Base-by-base conservation (phyloP, 1,284 basidiomycete genomes). In the Stygiomarasmius scandens region DNA sequence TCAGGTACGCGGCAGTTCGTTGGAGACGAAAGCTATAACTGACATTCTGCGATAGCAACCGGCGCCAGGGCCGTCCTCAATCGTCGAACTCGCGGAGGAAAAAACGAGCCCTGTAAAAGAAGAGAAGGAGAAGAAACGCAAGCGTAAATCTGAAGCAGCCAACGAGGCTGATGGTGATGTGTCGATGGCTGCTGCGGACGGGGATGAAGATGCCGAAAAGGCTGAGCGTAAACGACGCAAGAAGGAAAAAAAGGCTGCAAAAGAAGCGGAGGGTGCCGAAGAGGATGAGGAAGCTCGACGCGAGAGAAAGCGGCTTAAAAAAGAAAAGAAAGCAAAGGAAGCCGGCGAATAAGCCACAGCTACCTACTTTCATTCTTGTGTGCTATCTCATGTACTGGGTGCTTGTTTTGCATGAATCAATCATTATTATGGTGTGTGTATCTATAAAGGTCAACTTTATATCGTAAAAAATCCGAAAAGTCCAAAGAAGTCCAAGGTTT, bases 121-220 rank as follows among this genome's bases (percentile, higher is more conserved):
- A 67, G 77, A 82, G 60, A 85, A 88, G 69, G 86, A 89, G 68
- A 92, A 90, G 73, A 90, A 90, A 67, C 80, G 87, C 48, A 90
- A 89, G 69, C 82, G 85, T 38, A 87, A 89, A 68, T 86, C 86
- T 12, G 88, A 90, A 69, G 78, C 71, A 24, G 67, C 74, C 12
- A 80, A 79, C 49, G 67, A 64, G 38, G 69, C 59, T 2, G 75
- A 74, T 41, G 69, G 67, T 1, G 77, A 80, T 60, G 74, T 78
- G 19, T 75, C 79, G 8, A 77, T 80, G 71, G 73, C 66, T 12
- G 61, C 58, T 38, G 73, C 64, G 22, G 75, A 66, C 14, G n/a
- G n/a, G n/a, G 76, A 69, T 14, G 74, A 69, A 9, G 76, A 74
- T 22, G 74, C 69, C 10, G 83, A 82, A 22, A 74, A 76, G 59